Base-by-base conservation (phyloP, 768 basidiomycete genomes). In the Tulasnella sp. region DNA sequence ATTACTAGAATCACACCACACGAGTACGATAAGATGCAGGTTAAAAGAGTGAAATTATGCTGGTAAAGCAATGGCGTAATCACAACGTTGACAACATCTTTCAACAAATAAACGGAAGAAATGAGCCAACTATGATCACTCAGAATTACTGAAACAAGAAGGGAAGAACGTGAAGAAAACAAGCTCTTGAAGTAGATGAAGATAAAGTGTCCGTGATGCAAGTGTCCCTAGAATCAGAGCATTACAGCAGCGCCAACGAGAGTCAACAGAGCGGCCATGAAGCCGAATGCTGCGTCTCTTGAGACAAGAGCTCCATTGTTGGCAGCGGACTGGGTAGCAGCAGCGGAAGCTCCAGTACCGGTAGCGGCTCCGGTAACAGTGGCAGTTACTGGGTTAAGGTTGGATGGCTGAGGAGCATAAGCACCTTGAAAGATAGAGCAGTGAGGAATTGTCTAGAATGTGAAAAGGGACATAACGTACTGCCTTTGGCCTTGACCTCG, bases 351-450 rank as follows among this genome's bases (percentile, higher is more conserved):
- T 31, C 51, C 40, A 4, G 51, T 15, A 10, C 32, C 8, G 24
- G 48, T 28, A 29, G 43, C 42, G 16, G 51, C 19, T 24, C 16
- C 46, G 12, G 51, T 37, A 15, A 20, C 44, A 19, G 51, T 53
- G 45, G 46, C 51, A 13, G 27, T 48, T 13, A 45, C 44, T 2
- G 51, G 40, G 22, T 39, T 22, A 43, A 42, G 40, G 25, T 34
- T 34, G 10, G 49, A 51, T 25, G 49, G 49, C 39, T 51, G 49
- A 16, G 49, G 49, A 37, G 49, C 49, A 34, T 51, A 51, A 29
- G 49, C 49, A 32, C 45, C 45, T 47, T 19, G n/a, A n/a, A 31
- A 19, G n/a, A 33, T 24, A 32, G 29, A 16, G 8, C 12, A n/a
- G 16, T 47, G 4, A 47, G 25, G 12, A 34, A 24, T n/a, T 31